phyloP scores from a whole-genome alignment of 1,139 yeast genomes.

The Magnusiomyces paraingens region DNA sequence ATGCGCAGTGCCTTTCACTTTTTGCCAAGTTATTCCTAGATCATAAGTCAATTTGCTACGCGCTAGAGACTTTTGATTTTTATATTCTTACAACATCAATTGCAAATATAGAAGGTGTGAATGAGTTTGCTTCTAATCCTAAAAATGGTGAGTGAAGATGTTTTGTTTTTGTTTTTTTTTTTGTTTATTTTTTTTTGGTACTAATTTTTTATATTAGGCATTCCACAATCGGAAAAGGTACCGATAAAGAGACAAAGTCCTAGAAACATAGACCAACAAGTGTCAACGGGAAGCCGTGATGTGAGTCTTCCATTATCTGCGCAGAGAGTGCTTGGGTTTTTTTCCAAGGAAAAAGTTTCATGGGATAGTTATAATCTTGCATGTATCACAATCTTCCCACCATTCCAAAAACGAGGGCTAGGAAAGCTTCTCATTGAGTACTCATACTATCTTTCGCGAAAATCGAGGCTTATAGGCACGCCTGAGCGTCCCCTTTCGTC shows the following conservation, averaged over 20 bases:
- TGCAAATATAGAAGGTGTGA: conserved; percentile 15
- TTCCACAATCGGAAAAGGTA: conserved; percentile 6
- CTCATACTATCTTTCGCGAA: conserved; percentile 64
- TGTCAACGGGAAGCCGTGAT: conserved; percentile 22
- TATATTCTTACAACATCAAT: conserved; percentile 43
- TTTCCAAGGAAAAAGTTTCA: conserved; percentile 77
- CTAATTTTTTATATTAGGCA: too few relatives aligned
- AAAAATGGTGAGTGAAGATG: not conserved
- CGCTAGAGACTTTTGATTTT: conserved; percentile 72
- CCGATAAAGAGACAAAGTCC: not conserved
- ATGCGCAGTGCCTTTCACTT: conserved; percentile 74
- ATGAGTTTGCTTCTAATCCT: conserved; percentile 11
- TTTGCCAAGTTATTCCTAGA: conserved; percentile 88
- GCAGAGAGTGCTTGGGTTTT: conserved; percentile 63
- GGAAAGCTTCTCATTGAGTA: conserved; percentile 80
- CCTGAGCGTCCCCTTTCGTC: conserved; percentile 90
- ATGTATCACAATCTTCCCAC: conserved; percentile 87
- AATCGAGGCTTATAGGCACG: conserved; percentile 58
- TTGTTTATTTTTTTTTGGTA: too few relatives aligned
- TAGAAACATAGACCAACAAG: not conserved
- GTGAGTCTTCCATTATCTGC: conserved; percentile 35
- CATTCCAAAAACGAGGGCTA: conserved; percentile 70
- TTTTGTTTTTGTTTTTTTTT: too few relatives aligned
- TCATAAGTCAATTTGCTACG: conserved; percentile 80
- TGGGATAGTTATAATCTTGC: conserved; percentile 86